phyloP scores from a whole-genome alignment of 1,284 basidiomycete genomes.

The Rhodotorula sp. region DNA sequence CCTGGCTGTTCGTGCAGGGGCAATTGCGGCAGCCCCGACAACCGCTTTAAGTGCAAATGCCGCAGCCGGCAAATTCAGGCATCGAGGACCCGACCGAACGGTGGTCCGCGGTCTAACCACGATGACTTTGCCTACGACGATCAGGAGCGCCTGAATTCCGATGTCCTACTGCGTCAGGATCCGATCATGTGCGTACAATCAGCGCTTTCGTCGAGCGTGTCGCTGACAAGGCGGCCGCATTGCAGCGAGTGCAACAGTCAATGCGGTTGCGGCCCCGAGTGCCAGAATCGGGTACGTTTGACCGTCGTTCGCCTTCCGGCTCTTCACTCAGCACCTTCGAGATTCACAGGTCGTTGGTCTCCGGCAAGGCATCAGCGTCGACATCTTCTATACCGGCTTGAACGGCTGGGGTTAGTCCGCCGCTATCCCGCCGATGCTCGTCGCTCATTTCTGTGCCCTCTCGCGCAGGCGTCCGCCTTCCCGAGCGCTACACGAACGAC shows the following conservation, averaged over 20 bases:
- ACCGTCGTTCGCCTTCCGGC: too few species aligned
- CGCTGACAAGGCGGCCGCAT: too few species aligned
- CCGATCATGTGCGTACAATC: conserved; percentile 24
- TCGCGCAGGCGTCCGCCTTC: conserved; percentile 24
- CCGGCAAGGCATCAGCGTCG: conserved; percentile 12
- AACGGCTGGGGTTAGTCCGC: conserved; percentile 28
- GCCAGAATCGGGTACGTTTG: conserved; percentile 18
- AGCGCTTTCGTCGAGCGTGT: too few species aligned
- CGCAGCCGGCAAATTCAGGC: conserved; percentile 22
- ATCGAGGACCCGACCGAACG: background rate
- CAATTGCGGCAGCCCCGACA: conserved; percentile 19
- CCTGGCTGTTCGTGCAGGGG: conserved; percentile 35
- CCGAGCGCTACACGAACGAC: background rate
- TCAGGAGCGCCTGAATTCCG: background rate
- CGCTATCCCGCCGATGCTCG: background rate
- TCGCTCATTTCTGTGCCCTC: background rate
- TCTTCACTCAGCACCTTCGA: background rate
- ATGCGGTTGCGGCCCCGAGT: conserved; percentile 30
- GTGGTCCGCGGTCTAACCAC: background rate
- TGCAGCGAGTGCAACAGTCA: conserved; percentile 39
- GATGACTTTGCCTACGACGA: conserved; percentile 30
- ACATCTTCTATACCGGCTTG: conserved; percentile 20
- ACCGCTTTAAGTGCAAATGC: conserved; percentile 22
- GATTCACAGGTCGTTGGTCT: conserved; percentile 11
- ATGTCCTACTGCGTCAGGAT: background rate